These are phyloP conservation scores for Cyberlindnera meyerae DNA, from an alignment of 805 yeast species.

Conservation along the genomic window DNA sequence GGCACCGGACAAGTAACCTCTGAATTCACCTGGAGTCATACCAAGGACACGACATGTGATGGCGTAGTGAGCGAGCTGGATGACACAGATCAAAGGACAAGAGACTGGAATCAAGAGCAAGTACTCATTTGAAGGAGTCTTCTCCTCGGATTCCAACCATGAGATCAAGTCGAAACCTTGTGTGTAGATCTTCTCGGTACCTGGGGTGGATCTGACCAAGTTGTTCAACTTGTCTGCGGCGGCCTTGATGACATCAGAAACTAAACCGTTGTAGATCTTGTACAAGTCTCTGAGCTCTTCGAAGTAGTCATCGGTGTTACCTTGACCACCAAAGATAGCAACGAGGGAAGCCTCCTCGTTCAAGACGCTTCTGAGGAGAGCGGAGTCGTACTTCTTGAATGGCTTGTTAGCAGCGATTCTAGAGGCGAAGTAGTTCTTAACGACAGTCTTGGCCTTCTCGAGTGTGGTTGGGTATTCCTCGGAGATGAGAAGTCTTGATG, in stretches of 20 bases:
- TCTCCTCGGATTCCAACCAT: conserved; percentile 83
- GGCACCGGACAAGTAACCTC: conserved; percentile 63
- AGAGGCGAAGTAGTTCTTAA: conserved; percentile 72
- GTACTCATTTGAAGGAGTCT: conserved; percentile 87
- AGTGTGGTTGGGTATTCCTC: conserved; percentile 61
- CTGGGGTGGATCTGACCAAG: conserved; percentile 66
- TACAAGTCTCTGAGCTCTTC: conserved; percentile 90
- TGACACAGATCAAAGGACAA: conserved; percentile 95
- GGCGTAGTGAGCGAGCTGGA: conserved; percentile 91
- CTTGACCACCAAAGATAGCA: conserved; percentile 98
- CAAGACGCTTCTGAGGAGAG: conserved; percentile 60
- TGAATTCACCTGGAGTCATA: conserved; percentile 82
- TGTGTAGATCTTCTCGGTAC: conserved; percentile 82
- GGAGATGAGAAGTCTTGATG: conserved; percentile 56
- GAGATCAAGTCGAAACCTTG: conserved; percentile 85
- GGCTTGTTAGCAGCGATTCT: conserved; percentile 46
- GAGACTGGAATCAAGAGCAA: conserved; percentile 87
- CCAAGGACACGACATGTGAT: conserved; percentile 83
- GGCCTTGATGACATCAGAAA: conserved; percentile 63
- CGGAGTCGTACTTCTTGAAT: conserved; percentile 45
- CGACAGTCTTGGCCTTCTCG: conserved; percentile 65
- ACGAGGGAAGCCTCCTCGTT: conserved; percentile 56
- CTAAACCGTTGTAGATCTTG: conserved; percentile 68
- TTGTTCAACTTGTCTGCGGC: conserved; percentile 64
- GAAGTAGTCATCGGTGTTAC: conserved; percentile 95